These are phyloP conservation scores for Podospora tetraspora DNA, from an alignment of 495 filamentous ascomycete species.

Conservation along the genomic window DNA sequence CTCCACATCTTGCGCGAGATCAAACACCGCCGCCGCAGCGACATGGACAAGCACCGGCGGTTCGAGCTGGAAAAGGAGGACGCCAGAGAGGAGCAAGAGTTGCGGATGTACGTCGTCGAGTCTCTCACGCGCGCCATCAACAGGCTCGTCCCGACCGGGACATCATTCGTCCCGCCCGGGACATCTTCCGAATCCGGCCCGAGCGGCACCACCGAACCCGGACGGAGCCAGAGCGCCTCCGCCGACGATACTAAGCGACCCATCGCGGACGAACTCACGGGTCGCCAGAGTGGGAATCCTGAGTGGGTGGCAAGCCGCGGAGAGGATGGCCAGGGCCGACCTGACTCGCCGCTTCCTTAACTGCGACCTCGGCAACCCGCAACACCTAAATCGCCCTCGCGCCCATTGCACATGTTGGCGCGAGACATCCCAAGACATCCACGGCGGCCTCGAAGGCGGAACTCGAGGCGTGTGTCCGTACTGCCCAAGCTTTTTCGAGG, in stretches of 20 bases:
- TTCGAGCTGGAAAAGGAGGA: conserved; percentile 86
- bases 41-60: conserved; percentile 72
- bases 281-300: conserved; percentile 55
- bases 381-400: too few species aligned
- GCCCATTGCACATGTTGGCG: too few species aligned
- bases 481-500: too few species aligned
- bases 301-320: conserved; percentile 61
- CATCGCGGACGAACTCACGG: conserved; percentile 42
- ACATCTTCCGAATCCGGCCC: conserved; percentile 11
- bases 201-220: conserved; percentile 17
- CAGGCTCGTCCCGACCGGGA: conserved; percentile 36
- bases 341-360: conserved; percentile 31
- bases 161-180: conserved; percentile 33
- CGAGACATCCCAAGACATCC: too few species aligned
- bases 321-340: conserved; percentile 45
- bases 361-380: background rate
- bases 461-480: too few species aligned
- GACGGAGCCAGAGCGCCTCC: conserved; percentile 16
- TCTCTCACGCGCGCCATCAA: conserved; percentile 60
- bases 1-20: conserved; percentile 88
- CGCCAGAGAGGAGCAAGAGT: conserved; percentile 75
- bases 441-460: too few species aligned
- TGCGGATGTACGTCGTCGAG: conserved; percentile 65
- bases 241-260: conserved; percentile 47
- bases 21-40: conserved; percentile 68